A percentile compares a stretch with the other conserved stretches of the same genome.
Evolutionary conservation across 2,329 filamentous ascomycete genomes (phyloP).

Genomic region (Diatrype stigma): DNA sequence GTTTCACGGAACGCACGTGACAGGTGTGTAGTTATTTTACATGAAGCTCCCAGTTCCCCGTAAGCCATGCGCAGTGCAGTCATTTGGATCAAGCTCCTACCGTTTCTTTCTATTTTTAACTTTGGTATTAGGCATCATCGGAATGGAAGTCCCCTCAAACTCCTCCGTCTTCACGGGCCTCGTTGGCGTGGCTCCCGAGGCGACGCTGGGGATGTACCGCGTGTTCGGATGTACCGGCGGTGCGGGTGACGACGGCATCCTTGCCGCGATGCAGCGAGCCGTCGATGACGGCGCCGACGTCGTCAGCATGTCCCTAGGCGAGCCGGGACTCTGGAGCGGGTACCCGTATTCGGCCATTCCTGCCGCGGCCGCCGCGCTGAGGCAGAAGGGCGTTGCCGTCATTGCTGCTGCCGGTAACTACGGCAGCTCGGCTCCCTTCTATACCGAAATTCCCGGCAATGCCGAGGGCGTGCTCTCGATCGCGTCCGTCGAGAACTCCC

Average conservation of each 20-base stretch:
- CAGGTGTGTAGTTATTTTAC: too few species aligned
- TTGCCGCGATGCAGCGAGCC: slow-evolving; percentile 22
- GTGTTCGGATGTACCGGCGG: slow-evolving; percentile 8
- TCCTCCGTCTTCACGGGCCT: too few species aligned
- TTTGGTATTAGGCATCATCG: neutral
- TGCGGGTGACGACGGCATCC: slow-evolving; percentile 14
- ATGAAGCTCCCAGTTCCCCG: too few species aligned
- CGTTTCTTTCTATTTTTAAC: too few species aligned
- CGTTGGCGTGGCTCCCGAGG: slow-evolving; percentile 1
- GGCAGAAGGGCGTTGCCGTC: slow-evolving; percentile 15
- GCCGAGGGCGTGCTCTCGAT: slow-evolving; percentile 17
- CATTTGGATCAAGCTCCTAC: too few species aligned
- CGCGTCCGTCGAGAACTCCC: slow-evolving; percentile 15
- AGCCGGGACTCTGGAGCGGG: slow-evolving; percentile 9
- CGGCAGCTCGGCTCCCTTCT: slow-evolving; percentile 12
- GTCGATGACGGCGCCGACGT: slow-evolving; percentile 23
- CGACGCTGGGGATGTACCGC: neutral
- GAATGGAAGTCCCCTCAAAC: too few species aligned
- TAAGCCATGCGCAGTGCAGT: too few species aligned
- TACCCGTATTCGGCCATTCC: slow-evolving; percentile 8
- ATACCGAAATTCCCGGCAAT: slow-evolving; percentile 12
- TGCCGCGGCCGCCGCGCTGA: slow-evolving; percentile 8
- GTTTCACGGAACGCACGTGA: neutral
- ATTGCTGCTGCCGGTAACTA: slow-evolving; percentile 18
- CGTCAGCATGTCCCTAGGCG: slow-evolving; percentile 23